Evolutionary conservation across 2,329 filamentous ascomycete species (phyloP), one percentile per base, ranked within the genome.

Genomic region (Passalora sequoiae): DNA sequence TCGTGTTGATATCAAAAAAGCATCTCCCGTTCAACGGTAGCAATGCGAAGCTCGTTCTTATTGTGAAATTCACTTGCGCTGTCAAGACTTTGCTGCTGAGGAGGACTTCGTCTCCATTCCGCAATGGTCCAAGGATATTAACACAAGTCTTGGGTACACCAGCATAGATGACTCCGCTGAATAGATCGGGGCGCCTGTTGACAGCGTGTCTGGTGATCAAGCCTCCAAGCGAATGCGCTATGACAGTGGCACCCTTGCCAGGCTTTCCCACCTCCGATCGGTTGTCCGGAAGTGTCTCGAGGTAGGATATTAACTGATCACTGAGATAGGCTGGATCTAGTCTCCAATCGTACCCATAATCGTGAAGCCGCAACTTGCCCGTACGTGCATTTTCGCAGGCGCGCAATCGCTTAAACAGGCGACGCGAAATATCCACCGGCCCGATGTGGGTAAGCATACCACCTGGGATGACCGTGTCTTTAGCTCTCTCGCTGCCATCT

Each of bases 321-420:
- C 85, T 89, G 0, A 92, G 74, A 1, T 88, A 70, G 58, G 83
- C 77, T 1, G 91, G 91, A 51, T 86, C 92, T 28, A 96, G 70
- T 12, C 91, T 77, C 91, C 91, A 97, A 66, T 97, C 91, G 58
- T 95, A 97, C 13, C 89, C 89, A 60, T 91, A 97, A 57, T 96
- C 84, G 72, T 89, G 89, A 1, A 95, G 77, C 35, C 88, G 76
- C 4, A 96, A 69, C 50, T 77, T 83, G 6, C 86, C 87, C 3
- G 70, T 74, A 40, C 77, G 75, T 1, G 78, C 80, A 57, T 94
- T 94, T 9, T 87, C 80, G 53, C 79, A 86, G 22, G 83, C 81
- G 38, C 79, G 76, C 15, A 95, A 66, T 43, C 84, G 81, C 60
- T 86, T 89, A 65, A 96, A 81, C 1, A 97, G 70, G 28, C 87